Percentiles rank a stretch among this genome's conserved stretches.
Evolutionary conservation across 441 rosid species (phyloP).

Genomic region (Populus trichocarpa): DNA sequence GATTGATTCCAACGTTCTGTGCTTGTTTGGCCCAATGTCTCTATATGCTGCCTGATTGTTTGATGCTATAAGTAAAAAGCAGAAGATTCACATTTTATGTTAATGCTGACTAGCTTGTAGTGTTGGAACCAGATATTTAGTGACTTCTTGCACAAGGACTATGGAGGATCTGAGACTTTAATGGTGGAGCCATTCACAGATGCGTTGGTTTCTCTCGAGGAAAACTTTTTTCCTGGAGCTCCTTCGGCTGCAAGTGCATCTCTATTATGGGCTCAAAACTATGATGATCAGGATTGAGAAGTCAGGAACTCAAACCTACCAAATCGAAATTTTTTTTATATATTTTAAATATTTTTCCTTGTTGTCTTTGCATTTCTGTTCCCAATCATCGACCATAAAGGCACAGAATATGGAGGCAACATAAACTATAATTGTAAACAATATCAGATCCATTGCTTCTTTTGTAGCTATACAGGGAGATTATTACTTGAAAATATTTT

Average conservation of each 20-base stretch:
- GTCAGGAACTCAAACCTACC: constrained; percentile 25
- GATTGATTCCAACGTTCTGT: constrained; percentile 28
- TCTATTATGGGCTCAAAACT: constrained; percentile 39
- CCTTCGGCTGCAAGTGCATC: constrained; percentile 32
- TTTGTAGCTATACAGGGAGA: constrained; percentile 34
- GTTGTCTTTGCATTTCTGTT: neutral
- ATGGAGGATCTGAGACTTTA: constrained; percentile 40
- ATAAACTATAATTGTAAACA: constrained; percentile 22
- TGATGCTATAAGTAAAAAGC: constrained; percentile 8
- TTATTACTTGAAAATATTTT: constrained; percentile 26
- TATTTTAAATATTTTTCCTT: neutral
- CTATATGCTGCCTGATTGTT: constrained; percentile 3
- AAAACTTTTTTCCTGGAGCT: constrained; percentile 34
- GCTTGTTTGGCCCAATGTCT: constrained; percentile 26
- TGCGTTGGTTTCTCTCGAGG: constrained; percentile 37
- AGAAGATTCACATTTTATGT: neutral
- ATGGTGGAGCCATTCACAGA: constrained; percentile 44
- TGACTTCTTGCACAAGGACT: constrained; percentile 37
- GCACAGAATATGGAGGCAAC: neutral
- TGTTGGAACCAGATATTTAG: constrained; percentile 32
- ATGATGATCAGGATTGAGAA: constrained; percentile 39
- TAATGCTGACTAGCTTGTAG: constrained; percentile 8
- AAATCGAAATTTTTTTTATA: constrained; percentile 11
- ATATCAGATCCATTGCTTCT: constrained; percentile 30
- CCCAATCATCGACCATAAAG: neutral